Evolutionary conservation across 768 basidiomycete species (phyloP), one percentile per base, ranked within the genome.

Genomic region (Lyophyllum semitale): DNA sequence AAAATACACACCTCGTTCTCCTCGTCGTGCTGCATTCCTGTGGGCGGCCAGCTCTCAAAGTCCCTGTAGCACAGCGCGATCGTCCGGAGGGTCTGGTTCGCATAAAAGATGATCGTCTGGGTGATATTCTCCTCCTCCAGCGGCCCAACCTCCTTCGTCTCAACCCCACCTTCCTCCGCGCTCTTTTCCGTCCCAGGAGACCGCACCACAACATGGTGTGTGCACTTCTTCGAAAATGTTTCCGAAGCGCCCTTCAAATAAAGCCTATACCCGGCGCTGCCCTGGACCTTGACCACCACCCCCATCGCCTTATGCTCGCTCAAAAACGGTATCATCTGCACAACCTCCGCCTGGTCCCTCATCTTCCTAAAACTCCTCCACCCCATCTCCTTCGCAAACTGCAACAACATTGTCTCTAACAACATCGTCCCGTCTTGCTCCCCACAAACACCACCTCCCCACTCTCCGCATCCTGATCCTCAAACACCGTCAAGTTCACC

Each of bases 71-170:
- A 97, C 42, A 98, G 72, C 1, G 95, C 94, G 61, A 99, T 92
- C 1, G 97, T 98, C 47, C 96, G 85, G 9, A 98, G 85, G 12
- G 87, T 90, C 74, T 98, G 96, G 70, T 95, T 95, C 64, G 95
- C 95, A 69, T 99, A 98, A 73, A 97, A 96, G 61, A 96, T 95
- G 71, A 95, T 98, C 13, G 96, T 98, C 43, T 91, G 83, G 25
- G 80, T 82, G 68, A 98, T 93, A 67, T 98, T 98, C 65, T 89
- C 88, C 55, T 78, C 77, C 13, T 87, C 84, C 17, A 86, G 73
- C 9, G 82, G 75, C 62, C 85, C 85, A 54, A 97, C 92, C 1
- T 69, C 69, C 54, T 67, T 72, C 2, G 83, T 85, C 66, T 87
- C 80, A 41, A 95, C 60, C n/a, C 50, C 61, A 6, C 66, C 48